A percentile compares a stretch with the other conserved stretches of the same genome.
Evolutionary conservation across 192 early-diverging fungal genomes (phyloP).

Genomic region (Coemansia guatemalensis): DNA sequence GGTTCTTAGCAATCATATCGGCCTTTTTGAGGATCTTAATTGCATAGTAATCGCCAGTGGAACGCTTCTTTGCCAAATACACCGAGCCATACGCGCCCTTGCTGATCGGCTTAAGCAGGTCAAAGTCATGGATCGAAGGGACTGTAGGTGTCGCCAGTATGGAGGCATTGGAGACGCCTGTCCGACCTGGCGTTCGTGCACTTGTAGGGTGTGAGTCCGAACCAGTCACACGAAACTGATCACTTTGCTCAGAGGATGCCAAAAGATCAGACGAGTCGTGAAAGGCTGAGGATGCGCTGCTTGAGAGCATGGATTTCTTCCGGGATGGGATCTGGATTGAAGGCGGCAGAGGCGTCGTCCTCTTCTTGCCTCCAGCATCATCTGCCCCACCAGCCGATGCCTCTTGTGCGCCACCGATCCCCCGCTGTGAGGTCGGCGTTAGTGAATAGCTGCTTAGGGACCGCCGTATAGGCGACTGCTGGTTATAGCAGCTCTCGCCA

Average conservation of each 20-base stretch:
- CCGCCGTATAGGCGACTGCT: neutral
- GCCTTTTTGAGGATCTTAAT: slow-evolving; percentile 89
- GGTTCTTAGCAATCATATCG: slow-evolving; percentile 90
- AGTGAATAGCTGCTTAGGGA: slow-evolving; percentile 10
- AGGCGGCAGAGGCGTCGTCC: neutral
- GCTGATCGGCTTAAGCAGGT: slow-evolving; percentile 86
- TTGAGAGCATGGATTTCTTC: too few species aligned
- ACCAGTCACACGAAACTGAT: slow-evolving; percentile 16
- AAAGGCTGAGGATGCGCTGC: neutral
- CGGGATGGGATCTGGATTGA: slow-evolving; percentile 1
- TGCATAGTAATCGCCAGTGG: slow-evolving; percentile 83
- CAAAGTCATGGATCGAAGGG: slow-evolving; percentile 87
- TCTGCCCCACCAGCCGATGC: neutral
- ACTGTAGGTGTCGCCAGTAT: slow-evolving; percentile 56
- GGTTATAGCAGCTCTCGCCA: neutral
- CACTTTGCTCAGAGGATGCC: neutral
- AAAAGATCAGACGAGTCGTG: neutral
- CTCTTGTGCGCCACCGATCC: neutral
- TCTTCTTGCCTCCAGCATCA: neutral
- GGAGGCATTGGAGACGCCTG: slow-evolving; percentile 14
- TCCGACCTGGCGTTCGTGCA: slow-evolving; percentile 1
- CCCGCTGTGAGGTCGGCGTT: neutral
- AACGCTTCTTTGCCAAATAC: slow-evolving; percentile 77
- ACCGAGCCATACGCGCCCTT: slow-evolving; percentile 91
- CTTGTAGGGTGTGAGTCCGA: slow-evolving; percentile 8